Evolutionary conservation across 208 protist genomes (phyloP).

Genomic region (Blechomonas ayalai): DNA sequence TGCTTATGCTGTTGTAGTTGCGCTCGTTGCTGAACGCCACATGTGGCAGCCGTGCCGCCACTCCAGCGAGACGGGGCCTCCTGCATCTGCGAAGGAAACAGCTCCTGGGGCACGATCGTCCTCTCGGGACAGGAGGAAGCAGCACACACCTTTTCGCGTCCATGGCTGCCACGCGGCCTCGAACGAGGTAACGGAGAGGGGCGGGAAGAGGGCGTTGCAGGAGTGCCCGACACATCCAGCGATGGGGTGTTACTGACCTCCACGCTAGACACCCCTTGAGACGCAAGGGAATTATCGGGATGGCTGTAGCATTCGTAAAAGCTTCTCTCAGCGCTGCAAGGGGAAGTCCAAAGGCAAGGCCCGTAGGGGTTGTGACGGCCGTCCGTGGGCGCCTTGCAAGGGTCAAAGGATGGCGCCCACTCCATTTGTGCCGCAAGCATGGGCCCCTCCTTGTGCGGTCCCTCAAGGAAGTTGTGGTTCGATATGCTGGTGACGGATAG

Average conservation of each 20-base stretch:
- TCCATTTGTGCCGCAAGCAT: constrained; percentile 1
- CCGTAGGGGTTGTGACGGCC: constrained; percentile 51
- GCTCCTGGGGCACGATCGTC: too few relatives aligned
- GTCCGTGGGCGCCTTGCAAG: background rate
- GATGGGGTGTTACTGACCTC: background rate
- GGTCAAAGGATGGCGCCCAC: background rate
- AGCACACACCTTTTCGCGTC: too few relatives aligned
- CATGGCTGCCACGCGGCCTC: too few relatives aligned
- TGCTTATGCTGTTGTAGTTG: too few relatives aligned
- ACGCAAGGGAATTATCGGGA: background rate
- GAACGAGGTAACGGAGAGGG: background rate
- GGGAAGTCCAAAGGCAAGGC: constrained; percentile 21
- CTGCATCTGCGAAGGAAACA: too few relatives aligned
- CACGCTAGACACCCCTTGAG: background rate
- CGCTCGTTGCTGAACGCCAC: too few relatives aligned
- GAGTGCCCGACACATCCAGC: background rate
- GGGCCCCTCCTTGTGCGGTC: too few relatives aligned
- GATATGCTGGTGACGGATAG: too few relatives aligned
- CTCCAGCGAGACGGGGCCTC: too few relatives aligned
- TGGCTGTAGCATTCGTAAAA: constrained; percentile 60
- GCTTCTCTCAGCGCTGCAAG: constrained; percentile 33
- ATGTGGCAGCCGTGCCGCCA: too few relatives aligned
- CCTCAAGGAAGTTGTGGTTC: too few relatives aligned
- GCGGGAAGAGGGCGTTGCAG: background rate
- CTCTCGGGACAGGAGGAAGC: too few relatives aligned